These are phyloP conservation scores for Solanum lycopersicoides DNA, from an alignment of 257 asterid genomes.

Conservation along the genomic window DNA sequence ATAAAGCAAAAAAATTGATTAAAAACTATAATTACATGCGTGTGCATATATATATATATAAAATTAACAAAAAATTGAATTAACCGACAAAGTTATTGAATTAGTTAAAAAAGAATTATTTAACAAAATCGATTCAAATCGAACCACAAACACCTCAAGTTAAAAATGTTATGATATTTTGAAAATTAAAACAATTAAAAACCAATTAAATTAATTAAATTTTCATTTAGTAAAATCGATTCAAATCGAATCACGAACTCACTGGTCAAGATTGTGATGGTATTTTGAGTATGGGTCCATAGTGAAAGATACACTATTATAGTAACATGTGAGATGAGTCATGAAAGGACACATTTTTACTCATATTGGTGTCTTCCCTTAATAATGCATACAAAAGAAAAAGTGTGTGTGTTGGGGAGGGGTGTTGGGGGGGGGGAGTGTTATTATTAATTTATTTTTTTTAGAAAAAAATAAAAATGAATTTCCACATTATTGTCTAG, in stretches of 20 bases:
- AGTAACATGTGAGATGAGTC: background rate
- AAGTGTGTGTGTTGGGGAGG: background rate
- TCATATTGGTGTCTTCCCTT: background rate
- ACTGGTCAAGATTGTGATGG: no score
- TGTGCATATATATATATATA: no score
- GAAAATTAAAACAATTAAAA: no score
- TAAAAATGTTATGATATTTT: background rate
- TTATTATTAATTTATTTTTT: no score
- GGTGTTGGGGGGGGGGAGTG: rapidly evolving
- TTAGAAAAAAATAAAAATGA: background rate
- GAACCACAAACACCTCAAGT: background rate
- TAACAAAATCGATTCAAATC: background rate
- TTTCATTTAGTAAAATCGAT: no score
- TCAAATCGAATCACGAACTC: no score
- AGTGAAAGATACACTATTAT: background rate
- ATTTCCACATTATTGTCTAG: background rate
- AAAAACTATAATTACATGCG: background rate
- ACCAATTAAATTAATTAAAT: no score
- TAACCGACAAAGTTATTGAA: background rate
- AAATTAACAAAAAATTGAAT: background rate
- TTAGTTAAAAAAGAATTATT: background rate
- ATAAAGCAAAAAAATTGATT: background rate
- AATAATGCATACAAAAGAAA: background rate
- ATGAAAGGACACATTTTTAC: background rate
- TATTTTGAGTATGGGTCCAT: background rate